phyloP scores from a whole-genome alignment of 345 rosid genomes.

The Angophora floribunda region DNA sequence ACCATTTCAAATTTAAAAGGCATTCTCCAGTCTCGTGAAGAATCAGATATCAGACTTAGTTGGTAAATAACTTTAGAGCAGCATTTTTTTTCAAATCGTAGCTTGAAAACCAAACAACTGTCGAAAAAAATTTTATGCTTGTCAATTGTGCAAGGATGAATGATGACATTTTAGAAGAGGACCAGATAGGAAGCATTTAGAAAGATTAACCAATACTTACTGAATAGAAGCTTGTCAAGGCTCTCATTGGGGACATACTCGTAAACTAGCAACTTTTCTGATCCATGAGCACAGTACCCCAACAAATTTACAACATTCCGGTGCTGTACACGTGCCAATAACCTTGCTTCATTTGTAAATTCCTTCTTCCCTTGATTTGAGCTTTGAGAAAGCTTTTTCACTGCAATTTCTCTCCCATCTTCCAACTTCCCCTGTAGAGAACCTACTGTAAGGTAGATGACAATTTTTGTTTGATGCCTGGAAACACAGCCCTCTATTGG shows the following conservation, averaged over 20 bases:
- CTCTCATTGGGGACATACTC: constrained; percentile 82
- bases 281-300: constrained; percentile 81
- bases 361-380: constrained; percentile 86
- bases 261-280: constrained; percentile 84
- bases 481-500: background rate
- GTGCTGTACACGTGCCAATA: constrained; percentile 90
- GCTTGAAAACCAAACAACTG: background rate
- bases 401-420: constrained; percentile 96
- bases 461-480: background rate
- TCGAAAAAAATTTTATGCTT: background rate
- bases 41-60: background rate
- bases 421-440: constrained; percentile 58
- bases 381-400: constrained; percentile 70
- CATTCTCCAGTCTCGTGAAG: background rate
- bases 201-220: constrained; percentile 31
- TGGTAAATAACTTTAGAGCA: background rate
- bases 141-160: background rate
- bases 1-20: background rate
- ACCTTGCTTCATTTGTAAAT: constrained; percentile 82
- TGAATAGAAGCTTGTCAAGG: constrained; percentile 90
- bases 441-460: background rate
- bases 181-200: background rate
- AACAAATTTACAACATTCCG: constrained; percentile 81
- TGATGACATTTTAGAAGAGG: background rate
- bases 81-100: background rate